These are phyloP conservation scores for Heteromeles arbutifolia DNA, from an alignment of 306 rosid genomes.

Conservation along the genomic window DNA sequence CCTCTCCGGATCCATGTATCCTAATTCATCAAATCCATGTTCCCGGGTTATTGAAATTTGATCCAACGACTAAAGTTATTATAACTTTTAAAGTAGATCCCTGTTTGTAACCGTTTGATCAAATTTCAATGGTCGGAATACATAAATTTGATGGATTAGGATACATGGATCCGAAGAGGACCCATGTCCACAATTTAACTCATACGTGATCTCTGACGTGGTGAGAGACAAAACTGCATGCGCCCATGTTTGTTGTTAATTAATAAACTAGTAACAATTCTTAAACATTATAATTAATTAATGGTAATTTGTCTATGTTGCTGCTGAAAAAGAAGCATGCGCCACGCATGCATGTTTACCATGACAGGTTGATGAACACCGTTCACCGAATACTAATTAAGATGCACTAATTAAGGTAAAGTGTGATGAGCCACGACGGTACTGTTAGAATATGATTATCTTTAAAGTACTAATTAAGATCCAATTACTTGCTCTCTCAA, in stretches of 20 bases:
- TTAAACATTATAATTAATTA: no score
- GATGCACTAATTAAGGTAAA: background rate
- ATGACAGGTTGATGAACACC: background rate
- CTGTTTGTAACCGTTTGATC: fast-evolving
- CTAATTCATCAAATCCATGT: no score
- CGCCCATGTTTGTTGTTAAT: background rate
- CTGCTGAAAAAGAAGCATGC: no score
- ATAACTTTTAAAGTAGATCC: no score
- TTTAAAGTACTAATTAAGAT: background rate
- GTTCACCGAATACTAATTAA: background rate
- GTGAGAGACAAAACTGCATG: background rate
- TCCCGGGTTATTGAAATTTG: fast-evolving
- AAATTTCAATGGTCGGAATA: no score
- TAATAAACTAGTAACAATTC: no score
- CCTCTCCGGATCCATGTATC: no score
- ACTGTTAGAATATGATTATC: background rate
- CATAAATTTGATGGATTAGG: no score
- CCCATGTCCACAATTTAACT: background rate
- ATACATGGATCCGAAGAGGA: no score
- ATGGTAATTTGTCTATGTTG: no score
- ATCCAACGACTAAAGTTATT: no score
- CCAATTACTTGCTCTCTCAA: background rate
- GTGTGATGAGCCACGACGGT: background rate
- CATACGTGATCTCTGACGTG: background rate
- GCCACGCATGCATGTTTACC: no score